Evolutionary conservation across 176 grass and related monocot species (phyloP).

Genomic region (Carex kokanica): DNA sequence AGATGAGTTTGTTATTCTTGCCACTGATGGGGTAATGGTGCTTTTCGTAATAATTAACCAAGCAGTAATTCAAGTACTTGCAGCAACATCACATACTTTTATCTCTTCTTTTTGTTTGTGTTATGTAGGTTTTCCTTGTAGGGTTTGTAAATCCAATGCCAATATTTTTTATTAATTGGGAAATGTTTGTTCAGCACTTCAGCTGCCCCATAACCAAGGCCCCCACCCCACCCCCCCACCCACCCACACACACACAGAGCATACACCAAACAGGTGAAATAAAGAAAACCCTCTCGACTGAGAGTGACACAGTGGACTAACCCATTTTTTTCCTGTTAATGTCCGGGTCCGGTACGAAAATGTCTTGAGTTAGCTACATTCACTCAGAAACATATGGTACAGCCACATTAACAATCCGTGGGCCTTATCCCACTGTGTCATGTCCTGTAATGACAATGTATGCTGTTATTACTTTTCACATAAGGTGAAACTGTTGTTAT

Average conservation of each 20-base stretch:
- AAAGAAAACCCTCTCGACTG: neutral
- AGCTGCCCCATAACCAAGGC: neutral
- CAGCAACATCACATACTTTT: neutral
- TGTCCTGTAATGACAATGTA: neutral
- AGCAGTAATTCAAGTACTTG: neutral
- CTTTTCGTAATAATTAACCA: constrained; percentile 1
- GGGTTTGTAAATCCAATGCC: neutral
- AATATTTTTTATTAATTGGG: neutral
- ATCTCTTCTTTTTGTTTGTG: neutral
- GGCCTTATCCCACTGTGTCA: neutral
- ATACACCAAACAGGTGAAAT: neutral
- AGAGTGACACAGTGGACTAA: neutral
- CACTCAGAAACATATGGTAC: neutral
- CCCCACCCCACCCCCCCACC: neutral
- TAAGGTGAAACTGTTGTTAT: neutral
- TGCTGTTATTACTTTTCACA: neutral
- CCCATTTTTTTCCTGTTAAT: constrained; percentile 7
- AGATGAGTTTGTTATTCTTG: constrained; percentile 92
- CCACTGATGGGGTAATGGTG: constrained; percentile 76
- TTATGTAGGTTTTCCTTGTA: neutral
- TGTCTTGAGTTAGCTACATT: neutral
- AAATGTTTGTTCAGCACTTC: neutral
- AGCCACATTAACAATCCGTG: neutral
- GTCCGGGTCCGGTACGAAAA: neutral
- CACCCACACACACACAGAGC: neutral